These are phyloP conservation scores for Coemansia sp. DNA, from an alignment of 192 early-diverging fungal genomes.

Conservation along the genomic window DNA sequence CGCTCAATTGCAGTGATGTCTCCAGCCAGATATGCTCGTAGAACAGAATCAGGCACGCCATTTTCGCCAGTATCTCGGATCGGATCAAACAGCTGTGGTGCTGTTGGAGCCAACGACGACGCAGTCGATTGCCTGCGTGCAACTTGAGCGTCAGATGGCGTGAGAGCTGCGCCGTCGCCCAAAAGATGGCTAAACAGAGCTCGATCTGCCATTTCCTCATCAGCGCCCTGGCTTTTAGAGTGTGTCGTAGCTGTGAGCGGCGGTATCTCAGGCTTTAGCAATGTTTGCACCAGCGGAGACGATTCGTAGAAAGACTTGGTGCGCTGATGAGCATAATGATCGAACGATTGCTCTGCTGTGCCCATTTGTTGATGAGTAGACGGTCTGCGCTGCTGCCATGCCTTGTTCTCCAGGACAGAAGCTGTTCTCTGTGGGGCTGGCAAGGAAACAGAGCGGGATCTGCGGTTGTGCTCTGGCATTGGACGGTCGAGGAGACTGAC, in stretches of 20 bases:
- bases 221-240: constrained; percentile 20
- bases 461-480: constrained; percentile 10
- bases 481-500: constrained; percentile 46
- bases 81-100: constrained; percentile 33
- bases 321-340: constrained; percentile 24
- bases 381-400: constrained; percentile 1
- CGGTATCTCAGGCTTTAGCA: constrained; percentile 18
- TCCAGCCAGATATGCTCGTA: constrained; percentile 48
- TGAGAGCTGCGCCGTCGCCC: constrained; percentile 48
- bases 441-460: constrained; percentile 33
- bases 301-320: constrained; percentile 37
- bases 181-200: constrained; percentile 43
- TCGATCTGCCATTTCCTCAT: constrained; percentile 30
- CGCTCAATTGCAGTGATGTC: constrained; percentile 48
- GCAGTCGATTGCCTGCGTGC: constrained; percentile 25
- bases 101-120: constrained; percentile 1
- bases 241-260: constrained; percentile 1
- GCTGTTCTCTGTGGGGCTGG: constrained; percentile 21
- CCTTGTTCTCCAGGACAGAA: constrained; percentile 4
- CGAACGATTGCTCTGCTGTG: background rate
- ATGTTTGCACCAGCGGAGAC: constrained; percentile 37
- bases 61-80: constrained; percentile 31
- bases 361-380: constrained; percentile 1
- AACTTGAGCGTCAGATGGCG: constrained; percentile 17
- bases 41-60: constrained; percentile 48